phyloP scores from a whole-genome alignment of 106 monocot species.

The Allium cepa region DNA sequence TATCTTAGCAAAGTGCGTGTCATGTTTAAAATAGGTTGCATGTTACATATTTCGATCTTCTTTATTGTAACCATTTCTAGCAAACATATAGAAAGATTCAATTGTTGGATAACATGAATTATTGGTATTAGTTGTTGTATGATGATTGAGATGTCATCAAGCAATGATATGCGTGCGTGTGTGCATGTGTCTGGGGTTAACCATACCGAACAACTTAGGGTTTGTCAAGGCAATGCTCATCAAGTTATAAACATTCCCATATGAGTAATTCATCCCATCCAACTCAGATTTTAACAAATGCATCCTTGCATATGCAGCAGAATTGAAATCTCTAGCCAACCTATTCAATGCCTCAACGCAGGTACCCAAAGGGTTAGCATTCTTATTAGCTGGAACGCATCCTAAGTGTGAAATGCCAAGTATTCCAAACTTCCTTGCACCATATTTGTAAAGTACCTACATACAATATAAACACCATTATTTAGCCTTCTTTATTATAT shows the following conservation, averaged over 20 bases:
- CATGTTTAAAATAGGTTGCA: too few species aligned
- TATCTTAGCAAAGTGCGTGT: too few species aligned
- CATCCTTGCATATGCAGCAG: constrained; percentile 6
- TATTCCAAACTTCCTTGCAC: constrained; percentile 33
- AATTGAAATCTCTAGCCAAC: constrained; percentile 14
- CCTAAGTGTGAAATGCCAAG: constrained; percentile 19
- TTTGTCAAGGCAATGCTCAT: neutral
- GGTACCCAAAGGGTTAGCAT: constrained; percentile 1
- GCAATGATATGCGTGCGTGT: too few species aligned
- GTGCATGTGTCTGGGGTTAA: neutral
- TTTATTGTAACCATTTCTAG: too few species aligned
- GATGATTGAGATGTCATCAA: too few species aligned
- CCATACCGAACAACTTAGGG: constrained; percentile 7
- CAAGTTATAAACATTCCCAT: constrained; percentile 16
- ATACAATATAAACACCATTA: neutral
- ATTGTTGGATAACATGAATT: too few species aligned
- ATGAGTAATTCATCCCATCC: constrained; percentile 27
- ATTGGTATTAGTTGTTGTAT: too few species aligned
- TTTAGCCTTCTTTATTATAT: neutral
- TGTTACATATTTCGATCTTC: too few species aligned
- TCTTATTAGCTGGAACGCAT: constrained; percentile 20
- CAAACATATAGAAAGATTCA: too few species aligned
- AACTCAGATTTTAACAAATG: constrained; percentile 10
- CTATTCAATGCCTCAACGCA: constrained; percentile 22
- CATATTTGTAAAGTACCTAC: constrained; percentile 20